Conservation (phyloP, 108 stramenopile species). For the Pseudonitzschia multistriata region DNA sequence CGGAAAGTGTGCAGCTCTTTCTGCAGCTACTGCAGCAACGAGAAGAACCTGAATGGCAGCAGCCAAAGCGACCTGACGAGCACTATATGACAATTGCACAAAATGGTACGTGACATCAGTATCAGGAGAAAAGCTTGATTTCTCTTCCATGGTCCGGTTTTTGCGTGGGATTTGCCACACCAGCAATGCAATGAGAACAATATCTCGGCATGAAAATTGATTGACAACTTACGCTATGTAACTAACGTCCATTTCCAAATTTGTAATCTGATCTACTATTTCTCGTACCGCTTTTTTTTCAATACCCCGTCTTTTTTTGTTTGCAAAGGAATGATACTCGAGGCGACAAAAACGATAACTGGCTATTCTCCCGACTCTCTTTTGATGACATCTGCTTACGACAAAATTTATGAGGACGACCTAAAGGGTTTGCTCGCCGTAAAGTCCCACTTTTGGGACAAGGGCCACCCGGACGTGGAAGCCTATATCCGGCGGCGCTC, state of each 20-base stretch:
- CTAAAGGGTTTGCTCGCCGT: conserved; percentile 69
- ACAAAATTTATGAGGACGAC: conserved; percentile 76
- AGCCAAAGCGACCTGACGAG: conserved; percentile 49
- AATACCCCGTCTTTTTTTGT: neutral
- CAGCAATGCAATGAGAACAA: neutral
- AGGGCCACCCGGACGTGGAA: conserved; percentile 69
- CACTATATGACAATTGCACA: conserved; percentile 85
- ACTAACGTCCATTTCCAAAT: neutral
- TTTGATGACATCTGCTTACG: conserved; percentile 81
- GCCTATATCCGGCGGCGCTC: conserved; percentile 65
- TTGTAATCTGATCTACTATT: no score
- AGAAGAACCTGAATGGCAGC: conserved; percentile 35
- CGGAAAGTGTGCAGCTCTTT: conserved; percentile 28
- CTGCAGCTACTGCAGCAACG: conserved; percentile 35
- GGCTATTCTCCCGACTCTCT: conserved; percentile 74
- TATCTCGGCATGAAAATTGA: neutral
- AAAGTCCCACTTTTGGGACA: conserved; percentile 85
- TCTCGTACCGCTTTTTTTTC: neutral
- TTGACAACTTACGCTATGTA: neutral
- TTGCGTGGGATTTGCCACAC: no score
- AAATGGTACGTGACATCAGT: conserved; percentile 86
- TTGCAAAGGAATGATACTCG: conserved; percentile 71
- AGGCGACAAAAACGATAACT: conserved; percentile 76
- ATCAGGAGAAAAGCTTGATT: no score
- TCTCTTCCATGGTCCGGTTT: no score